Conservation (phyloP, 116 monocot species). For the Dioscorea cayenensis region DNA sequence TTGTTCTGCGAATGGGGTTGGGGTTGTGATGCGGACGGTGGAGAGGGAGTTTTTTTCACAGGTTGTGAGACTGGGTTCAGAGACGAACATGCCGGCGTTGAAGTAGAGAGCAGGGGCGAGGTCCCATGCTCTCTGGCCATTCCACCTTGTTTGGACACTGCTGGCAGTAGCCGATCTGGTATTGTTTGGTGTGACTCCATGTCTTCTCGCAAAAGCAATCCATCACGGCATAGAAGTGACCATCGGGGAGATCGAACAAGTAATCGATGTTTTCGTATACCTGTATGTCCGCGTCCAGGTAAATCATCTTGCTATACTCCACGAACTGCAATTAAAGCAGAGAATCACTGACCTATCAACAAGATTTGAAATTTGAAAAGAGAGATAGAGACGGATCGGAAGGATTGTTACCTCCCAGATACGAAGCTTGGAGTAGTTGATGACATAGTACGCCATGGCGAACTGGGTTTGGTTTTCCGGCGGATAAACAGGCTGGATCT, state of each 20-base stretch:
- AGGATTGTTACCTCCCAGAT: conserved; percentile 34
- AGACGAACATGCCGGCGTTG: conserved; percentile 77
- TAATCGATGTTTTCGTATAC: conserved; percentile 61
- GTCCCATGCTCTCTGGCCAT: conserved; percentile 44
- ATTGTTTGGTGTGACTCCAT: conserved; percentile 62
- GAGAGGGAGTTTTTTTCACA: conserved; percentile 29
- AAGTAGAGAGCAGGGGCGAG: conserved; percentile 58
- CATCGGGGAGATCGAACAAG: conserved; percentile 47
- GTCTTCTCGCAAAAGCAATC: conserved; percentile 73
- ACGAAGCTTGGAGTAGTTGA: conserved; percentile 56
- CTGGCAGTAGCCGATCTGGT: conserved; percentile 67
- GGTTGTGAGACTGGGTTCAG: conserved; percentile 46
- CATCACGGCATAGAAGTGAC: conserved; percentile 56
- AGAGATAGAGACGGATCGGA: not conserved
- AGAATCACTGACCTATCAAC: no score
- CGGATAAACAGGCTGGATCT: conserved; percentile 43
- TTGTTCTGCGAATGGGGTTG: conserved; percentile 66
- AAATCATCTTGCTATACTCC: conserved; percentile 59
- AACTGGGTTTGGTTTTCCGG: conserved; percentile 45
- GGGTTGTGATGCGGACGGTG: conserved; percentile 31
- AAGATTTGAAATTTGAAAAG: not conserved
- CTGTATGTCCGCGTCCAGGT: conserved; percentile 63
- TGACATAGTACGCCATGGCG: conserved; percentile 44
- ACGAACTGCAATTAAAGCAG: no score
- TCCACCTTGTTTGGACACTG: conserved; percentile 47